Conservation (phyloP, 1,284 basidiomycete species). For the Boletus holoroseus region DNA sequence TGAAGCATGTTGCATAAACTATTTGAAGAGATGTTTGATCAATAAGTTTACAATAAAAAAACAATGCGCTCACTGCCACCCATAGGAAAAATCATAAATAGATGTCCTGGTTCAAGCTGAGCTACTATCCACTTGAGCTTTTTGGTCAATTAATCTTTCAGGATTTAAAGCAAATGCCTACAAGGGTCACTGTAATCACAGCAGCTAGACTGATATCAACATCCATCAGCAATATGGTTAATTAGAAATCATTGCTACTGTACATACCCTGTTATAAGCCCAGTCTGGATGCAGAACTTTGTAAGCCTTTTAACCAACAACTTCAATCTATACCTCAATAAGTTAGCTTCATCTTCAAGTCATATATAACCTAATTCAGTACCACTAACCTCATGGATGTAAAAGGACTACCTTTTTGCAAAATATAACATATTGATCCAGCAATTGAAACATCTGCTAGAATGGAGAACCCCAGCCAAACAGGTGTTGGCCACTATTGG, state of each 20-base stretch:
- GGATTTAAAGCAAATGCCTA: constrained; percentile 4
- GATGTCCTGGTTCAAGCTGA: constrained; percentile 17
- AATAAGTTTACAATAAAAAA: not conserved
- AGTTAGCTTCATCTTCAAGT: not conserved
- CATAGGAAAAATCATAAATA: constrained; percentile 24
- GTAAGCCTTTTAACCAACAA: constrained; percentile 16
- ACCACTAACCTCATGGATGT: constrained; percentile 14
- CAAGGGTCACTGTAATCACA: constrained; percentile 14
- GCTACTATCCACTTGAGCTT: constrained; percentile 15
- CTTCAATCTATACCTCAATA: constrained; percentile 7
- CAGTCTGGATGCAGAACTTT: constrained; percentile 27
- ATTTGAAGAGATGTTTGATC: not conserved
- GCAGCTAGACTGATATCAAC: constrained; percentile 10
- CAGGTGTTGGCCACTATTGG: constrained; percentile 17
- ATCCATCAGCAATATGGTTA: not conserved
- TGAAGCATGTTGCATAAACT: constrained; percentile 30
- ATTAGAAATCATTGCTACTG: not conserved
- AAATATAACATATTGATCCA: constrained; percentile 14
- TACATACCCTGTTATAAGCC: constrained; percentile 25
- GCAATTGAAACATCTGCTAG: constrained; percentile 24
- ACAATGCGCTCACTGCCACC: constrained; percentile 16
- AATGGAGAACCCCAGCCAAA: constrained; percentile 24
- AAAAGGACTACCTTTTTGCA: constrained; percentile 6
- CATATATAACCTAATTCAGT: not conserved
- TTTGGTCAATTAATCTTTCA: not conserved